Conservation (phyloP, 139 green algal genomes). For the Chlorella sorokiniana region DNA sequence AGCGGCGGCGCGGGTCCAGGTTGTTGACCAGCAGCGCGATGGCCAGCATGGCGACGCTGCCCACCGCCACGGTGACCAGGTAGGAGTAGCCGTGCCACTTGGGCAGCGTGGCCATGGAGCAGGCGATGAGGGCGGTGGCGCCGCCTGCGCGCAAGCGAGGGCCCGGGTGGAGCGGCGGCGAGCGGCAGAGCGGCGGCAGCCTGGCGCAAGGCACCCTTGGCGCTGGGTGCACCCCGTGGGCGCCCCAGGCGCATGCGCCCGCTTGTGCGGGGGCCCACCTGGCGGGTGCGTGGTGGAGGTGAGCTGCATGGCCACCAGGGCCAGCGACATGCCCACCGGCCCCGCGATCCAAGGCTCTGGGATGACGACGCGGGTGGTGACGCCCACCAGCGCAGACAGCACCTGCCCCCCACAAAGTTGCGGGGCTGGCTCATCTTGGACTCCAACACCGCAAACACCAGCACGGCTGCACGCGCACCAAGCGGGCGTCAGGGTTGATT, state of each 20-base stretch:
- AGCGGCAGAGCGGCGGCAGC: not conserved
- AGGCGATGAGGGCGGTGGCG: slow-evolving; percentile 41
- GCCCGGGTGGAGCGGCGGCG: not conserved
- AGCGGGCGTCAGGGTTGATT: not conserved
- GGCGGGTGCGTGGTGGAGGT: slow-evolving; percentile 45
- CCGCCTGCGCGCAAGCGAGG: slow-evolving; percentile 28
- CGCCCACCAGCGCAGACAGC: slow-evolving; percentile 28
- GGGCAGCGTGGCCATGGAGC: slow-evolving; percentile 8
- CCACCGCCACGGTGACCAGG: slow-evolving; percentile 28
- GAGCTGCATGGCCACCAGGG: slow-evolving; percentile 34
- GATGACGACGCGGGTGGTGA: slow-evolving; percentile 32
- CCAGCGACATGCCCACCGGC: slow-evolving; percentile 35
- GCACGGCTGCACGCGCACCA: slow-evolving; percentile 1
- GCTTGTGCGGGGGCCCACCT: not conserved
- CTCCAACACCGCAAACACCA: slow-evolving; percentile 33
- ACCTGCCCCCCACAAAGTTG: slow-evolving; percentile 41
- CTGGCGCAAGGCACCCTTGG: no score
- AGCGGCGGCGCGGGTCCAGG: slow-evolving; percentile 22
- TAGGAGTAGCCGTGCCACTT: slow-evolving; percentile 44
- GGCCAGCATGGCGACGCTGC: slow-evolving; percentile 30
- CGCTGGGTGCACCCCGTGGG: no score
- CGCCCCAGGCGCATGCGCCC: no score
- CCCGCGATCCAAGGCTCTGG: slow-evolving; percentile 28
- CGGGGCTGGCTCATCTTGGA: slow-evolving; percentile 41
- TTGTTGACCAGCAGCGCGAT: slow-evolving; percentile 43